A percentile compares a stretch with the other conserved stretches of the same genome.
Conservation (phyloP, 2,329 filamentous ascomycete genomes). For the Pyrenophora teres region DNA sequence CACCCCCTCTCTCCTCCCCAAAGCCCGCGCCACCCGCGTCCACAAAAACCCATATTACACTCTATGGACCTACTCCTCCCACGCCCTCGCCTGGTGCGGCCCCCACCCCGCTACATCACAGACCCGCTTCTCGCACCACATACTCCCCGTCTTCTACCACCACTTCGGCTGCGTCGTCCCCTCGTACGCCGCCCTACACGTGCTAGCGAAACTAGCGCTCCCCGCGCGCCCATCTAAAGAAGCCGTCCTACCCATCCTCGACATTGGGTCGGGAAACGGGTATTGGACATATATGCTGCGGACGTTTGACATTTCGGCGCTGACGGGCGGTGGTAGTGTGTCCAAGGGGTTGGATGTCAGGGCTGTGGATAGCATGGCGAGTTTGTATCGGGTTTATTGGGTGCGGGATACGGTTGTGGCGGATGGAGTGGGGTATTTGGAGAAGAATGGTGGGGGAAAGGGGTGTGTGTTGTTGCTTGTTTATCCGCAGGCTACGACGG, state of each 20-base stretch:
- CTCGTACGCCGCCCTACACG: constrained; percentile 66
- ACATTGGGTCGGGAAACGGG: constrained; percentile 73
- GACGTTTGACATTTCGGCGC: constrained; percentile 53
- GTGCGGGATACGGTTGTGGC: constrained; percentile 66
- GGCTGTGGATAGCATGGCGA: constrained; percentile 70
- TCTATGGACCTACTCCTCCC: constrained; percentile 69
- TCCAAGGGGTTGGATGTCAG: constrained; percentile 61
- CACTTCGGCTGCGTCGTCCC: constrained; percentile 77
- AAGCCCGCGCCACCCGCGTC: constrained; percentile 49
- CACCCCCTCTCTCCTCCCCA: constrained; percentile 19
- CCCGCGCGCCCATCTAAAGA: constrained; percentile 37
- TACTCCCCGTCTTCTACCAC: constrained; percentile 75
- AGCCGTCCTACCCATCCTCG: constrained; percentile 59
- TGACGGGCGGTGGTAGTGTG: constrained; percentile 30
- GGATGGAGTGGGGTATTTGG: constrained; percentile 66
- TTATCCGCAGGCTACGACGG: constrained; percentile 71
- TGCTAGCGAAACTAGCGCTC: constrained; percentile 60
- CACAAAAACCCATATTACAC: constrained; percentile 69
- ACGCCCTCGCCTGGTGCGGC: constrained; percentile 68
- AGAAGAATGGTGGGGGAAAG: constrained; percentile 49
- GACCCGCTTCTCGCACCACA: constrained; percentile 65
- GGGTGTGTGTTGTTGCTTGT: constrained; percentile 70
- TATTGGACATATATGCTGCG: constrained; percentile 78
- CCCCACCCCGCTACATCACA: constrained; percentile 59
- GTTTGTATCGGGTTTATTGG: constrained; percentile 71